A percentile compares a stretch with the other conserved stretches of the same genome.
Conservation (phyloP, 129 eudicot genomes). For the Centaurea solstitialis region DNA sequence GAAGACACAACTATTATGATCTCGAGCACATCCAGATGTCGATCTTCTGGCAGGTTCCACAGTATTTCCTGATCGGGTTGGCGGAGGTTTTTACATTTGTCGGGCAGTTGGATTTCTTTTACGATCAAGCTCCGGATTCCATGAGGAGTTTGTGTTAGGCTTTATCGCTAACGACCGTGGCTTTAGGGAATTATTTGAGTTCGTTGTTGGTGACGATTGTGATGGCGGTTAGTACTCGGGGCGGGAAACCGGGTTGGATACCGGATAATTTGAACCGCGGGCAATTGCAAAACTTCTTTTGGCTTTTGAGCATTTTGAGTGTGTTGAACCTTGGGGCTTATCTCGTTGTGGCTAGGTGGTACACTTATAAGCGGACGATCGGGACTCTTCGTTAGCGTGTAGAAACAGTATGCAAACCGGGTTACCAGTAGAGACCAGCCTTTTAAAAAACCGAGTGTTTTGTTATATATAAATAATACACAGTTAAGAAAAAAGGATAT, state of each 20-base stretch:
- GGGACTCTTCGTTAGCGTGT: conserved; percentile 45
- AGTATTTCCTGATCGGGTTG: conserved; percentile 63
- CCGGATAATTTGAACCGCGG: conserved; percentile 74
- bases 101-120: conserved; percentile 75
- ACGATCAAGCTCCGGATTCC: conserved; percentile 78
- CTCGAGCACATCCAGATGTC: conserved; percentile 40
- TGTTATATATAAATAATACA: no score
- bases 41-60: conserved; percentile 80
- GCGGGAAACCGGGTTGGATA: conserved; percentile 71
- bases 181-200: conserved; percentile 72
- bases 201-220: conserved; percentile 61
- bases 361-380: conserved; percentile 50
- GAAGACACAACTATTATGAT: conserved; percentile 37
- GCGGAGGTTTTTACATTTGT: conserved; percentile 63
- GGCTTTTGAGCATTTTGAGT: conserved; percentile 59
- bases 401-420: no score
- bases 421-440: neutral
- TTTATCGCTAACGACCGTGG: conserved; percentile 50
- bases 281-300: no score
- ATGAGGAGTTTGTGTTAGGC: conserved; percentile 81
- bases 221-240: conserved; percentile 38
- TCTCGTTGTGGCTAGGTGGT: conserved; percentile 56
- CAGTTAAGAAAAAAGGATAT: neutral
- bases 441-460: neutral
- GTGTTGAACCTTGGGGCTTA: conserved; percentile 53